These are phyloP conservation scores for Sclerotinia sclerotiorum DNA, from an alignment of 2,329 filamentous ascomycete species.

Conservation along the genomic window DNA sequence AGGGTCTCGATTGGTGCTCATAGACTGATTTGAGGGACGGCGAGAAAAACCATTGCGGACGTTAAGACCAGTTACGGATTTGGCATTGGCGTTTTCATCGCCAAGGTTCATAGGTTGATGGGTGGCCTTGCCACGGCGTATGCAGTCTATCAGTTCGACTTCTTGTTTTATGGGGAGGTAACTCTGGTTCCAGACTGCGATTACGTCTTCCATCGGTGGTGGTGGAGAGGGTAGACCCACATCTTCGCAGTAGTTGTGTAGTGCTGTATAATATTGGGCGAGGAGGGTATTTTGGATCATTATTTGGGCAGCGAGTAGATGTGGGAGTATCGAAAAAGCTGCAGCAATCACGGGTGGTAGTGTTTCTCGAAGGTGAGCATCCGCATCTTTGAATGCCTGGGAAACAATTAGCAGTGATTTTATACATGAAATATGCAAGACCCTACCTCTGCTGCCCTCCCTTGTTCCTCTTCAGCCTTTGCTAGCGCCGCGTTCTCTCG, in stretches of 20 bases:
- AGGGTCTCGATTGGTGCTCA: constrained; percentile 24
- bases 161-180: constrained; percentile 65
- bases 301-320: constrained; percentile 68
- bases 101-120: constrained; percentile 50
- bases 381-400: constrained; percentile 71
- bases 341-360: constrained; percentile 71
- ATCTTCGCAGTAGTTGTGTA: constrained; percentile 71
- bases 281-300: constrained; percentile 76
- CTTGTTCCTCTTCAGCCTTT: constrained; percentile 71
- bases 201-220: constrained; percentile 69
- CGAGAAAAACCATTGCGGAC: constrained; percentile 44
- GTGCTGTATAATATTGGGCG: constrained; percentile 73
- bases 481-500: constrained; percentile 70
- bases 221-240: constrained; percentile 69
- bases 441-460: constrained; percentile 61
- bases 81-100: constrained; percentile 37
- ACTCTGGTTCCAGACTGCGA: constrained; percentile 62
- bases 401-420: constrained; percentile 25
- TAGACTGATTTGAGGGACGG: constrained; percentile 46
- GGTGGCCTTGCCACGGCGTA: constrained; percentile 67
- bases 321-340: constrained; percentile 71
- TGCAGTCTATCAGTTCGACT: constrained; percentile 62
- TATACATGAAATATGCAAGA: constrained; percentile 24
- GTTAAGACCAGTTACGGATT: constrained; percentile 37
- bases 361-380: constrained; percentile 69